Evolutionary conservation across 2,329 filamentous ascomycete genomes (phyloP), one percentile per base, ranked within the genome.

Genomic region (Cladophialophora yegresii): DNA sequence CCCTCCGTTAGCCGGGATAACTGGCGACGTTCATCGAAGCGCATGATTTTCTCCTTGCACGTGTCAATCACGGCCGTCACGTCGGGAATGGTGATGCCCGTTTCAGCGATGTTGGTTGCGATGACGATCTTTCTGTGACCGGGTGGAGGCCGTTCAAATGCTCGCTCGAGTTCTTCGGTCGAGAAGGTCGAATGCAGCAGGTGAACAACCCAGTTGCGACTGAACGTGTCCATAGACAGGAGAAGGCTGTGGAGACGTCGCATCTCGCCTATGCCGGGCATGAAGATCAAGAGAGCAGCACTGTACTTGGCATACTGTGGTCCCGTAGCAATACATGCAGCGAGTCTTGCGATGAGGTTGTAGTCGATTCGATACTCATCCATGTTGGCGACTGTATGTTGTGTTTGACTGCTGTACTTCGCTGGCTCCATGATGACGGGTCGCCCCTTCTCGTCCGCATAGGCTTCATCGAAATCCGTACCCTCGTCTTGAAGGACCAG

Each of bases 81-180:
- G 74, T 99, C 95, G 0, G 95, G 95, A 69, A 99, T 99, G 0
- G 95, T 99, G 73, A 99, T 96, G 80, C 95, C 95, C 0, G 95
- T 99, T 76, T 99, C 95, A 4, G 95, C 95, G 75, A 99, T 99
- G 74, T 99, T 99, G 13, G 95, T 99, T 1, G 95, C 93, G 61
- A 99, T 84, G 1, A 99, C 93, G 68, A 99, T 95, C 79, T 99
- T 99, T 67, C 93, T 86, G 62, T 87, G 83, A 0, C 93, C 93
- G 2, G 83, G 83, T 0, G 93, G 92, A 5, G 95, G 95, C 0
- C 96, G 79, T 5, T 91, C 81, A 75, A 99, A 99, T 0, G 95
- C 95, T 36, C 90, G 88, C 77, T 99, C 93, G 75, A 99, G 95
- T 66, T 99, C 95, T 72, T 98, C 93, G 54, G 90, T 97, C 10